These are phyloP conservation scores for Pisolithus orientalis DNA, from an alignment of 768 basidiomycete genomes.

Conservation along the genomic window DNA sequence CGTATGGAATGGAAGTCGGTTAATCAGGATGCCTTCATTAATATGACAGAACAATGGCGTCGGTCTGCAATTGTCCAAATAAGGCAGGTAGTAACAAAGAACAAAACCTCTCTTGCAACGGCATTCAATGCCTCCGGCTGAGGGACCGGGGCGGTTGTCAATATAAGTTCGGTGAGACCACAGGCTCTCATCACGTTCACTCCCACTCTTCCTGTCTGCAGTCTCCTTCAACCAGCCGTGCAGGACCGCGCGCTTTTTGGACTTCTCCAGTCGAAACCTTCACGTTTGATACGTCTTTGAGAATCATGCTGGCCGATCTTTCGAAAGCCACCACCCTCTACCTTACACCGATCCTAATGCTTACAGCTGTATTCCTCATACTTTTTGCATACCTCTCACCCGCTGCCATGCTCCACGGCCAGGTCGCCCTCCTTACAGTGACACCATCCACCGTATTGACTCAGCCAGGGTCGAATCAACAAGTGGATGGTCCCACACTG, in stretches of 20 bases:
- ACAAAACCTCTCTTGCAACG: background rate
- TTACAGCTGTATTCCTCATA: slow-evolving; percentile 60
- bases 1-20: background rate
- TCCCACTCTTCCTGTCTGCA: background rate
- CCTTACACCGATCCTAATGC: slow-evolving; percentile 57
- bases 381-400: slow-evolving; percentile 70
- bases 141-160: too few relatives aligned
- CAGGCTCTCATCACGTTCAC: too few relatives aligned
- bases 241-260: slow-evolving; percentile 14
- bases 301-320: slow-evolving; percentile 59
- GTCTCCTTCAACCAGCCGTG: slow-evolving; percentile 9
- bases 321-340: slow-evolving; percentile 65
- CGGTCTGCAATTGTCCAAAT: background rate
- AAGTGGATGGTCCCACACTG: slow-evolving; percentile 61
- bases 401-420: slow-evolving; percentile 47
- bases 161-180: too few relatives aligned
- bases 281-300: background rate
- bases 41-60: slow-evolving; percentile 1
- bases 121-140: too few relatives aligned
- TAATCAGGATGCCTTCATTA: background rate
- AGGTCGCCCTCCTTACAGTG: slow-evolving; percentile 61
- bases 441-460: slow-evolving; percentile 46
- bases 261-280: background rate
- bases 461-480: slow-evolving; percentile 24
- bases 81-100: slow-evolving; percentile 1